Conservation (phyloP, 352 stramenopile species). For the Phytophthora pinifolia region DNA sequence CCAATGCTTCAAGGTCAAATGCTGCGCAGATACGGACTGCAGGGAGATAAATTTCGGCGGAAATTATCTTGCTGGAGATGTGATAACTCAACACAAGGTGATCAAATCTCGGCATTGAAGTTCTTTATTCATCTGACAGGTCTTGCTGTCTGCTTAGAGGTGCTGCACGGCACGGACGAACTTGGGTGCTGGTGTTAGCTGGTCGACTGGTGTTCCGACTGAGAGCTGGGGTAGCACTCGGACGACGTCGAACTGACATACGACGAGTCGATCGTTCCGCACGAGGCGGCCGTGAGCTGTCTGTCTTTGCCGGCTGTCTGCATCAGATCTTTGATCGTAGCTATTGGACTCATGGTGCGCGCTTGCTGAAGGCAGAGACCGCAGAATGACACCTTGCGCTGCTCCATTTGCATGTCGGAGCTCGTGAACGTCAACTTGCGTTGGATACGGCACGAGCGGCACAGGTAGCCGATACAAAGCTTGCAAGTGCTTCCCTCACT, state of each 20-base stretch:
- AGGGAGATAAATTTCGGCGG: background rate
- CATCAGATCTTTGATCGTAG: constrained; percentile 12
- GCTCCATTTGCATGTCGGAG: constrained; percentile 18
- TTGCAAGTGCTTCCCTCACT: constrained; percentile 28
- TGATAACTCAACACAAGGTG: no score
- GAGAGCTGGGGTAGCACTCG: constrained; percentile 6
- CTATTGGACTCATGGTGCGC: constrained; percentile 22
- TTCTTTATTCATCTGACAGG: no score
- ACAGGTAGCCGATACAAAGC: constrained; percentile 39
- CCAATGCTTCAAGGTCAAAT: background rate
- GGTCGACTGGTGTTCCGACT: constrained; percentile 13
- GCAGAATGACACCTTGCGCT: constrained; percentile 32
- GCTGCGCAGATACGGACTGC: background rate
- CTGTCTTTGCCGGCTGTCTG: background rate
- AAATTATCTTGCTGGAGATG: no score
- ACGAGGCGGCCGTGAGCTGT: constrained; percentile 1
- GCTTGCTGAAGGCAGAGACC: constrained; percentile 27
- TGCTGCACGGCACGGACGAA: no score
- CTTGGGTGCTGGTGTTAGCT: background rate
- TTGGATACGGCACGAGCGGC: constrained; percentile 36
- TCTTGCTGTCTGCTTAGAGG: no score
- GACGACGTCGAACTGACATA: constrained; percentile 14
- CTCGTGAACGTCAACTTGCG: constrained; percentile 30
- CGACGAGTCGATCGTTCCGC: constrained; percentile 7
- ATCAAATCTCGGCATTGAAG: no score